Evolutionary conservation across 1,284 basidiomycete species (phyloP), one percentile per base, ranked within the genome.

Genomic region (Limonomyces culmigenus): DNA sequence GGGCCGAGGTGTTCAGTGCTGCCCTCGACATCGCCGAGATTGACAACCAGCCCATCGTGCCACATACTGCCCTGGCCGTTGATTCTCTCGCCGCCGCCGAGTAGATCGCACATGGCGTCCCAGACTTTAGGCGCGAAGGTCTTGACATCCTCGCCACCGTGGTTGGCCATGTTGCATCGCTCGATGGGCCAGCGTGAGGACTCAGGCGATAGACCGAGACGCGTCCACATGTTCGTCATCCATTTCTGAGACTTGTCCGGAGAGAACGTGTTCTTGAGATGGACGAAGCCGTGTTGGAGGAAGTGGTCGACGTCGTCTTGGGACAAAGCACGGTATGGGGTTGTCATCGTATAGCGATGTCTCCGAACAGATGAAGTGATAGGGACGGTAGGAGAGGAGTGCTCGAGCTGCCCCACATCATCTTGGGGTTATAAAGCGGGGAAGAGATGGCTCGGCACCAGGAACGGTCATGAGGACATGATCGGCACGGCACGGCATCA

Each of bases 31-130:
- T 53, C 60, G 19, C 70, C 70, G 15, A 75, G 50, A 46, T 73
- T 74, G 23, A 72, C 62, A 40, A 73, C 72, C 50, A 72, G 72
- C 29, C 62, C 64, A 52, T 74, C 69, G 29, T 63, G 62, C 69
- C 70, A 73, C 5, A 54, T 48, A 37, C 60, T 58, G 14, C 56
- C 56, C 21, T 53, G 45, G 27, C 62, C 55, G 42, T 71, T 59
- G 42, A 74, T 67, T 30, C 70, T 59, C 6, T 70, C 70, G 46
- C 65, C 65, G 6, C 69, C 66, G 10, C 66, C 70, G 5, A 75
- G 55, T 10, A 74, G 53, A 42, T 73, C 71, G 39, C 60, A 59
- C 38, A 73, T 73, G 10, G 67, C 65, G 15, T 56, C 59, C 70
- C 72, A 74, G 11, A 64, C 68, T 65, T 68, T 29, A 23, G 20